A percentile compares a stretch with the other conserved stretches of the same genome.
phyloP scores from a whole-genome alignment of 371 early-diverging fungal genomes.

The Cokeromyces recurvatus region DNA sequence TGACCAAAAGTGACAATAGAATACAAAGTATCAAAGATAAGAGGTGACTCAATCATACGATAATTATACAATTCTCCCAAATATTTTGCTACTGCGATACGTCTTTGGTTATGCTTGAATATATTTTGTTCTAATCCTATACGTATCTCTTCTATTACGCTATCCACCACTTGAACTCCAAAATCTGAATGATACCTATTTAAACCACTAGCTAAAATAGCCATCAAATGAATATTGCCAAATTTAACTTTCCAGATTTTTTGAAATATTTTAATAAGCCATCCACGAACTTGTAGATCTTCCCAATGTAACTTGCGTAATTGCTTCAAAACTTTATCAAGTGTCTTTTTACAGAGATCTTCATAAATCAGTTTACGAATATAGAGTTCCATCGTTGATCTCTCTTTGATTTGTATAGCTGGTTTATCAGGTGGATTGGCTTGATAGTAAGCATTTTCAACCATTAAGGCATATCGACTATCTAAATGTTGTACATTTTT shows the following conservation, averaged over 20 bases:
- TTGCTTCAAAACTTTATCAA: slow-evolving; percentile 67
- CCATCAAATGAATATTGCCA: slow-evolving; percentile 78
- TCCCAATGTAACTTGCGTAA: slow-evolving; percentile 90
- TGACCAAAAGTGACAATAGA: slow-evolving; percentile 84
- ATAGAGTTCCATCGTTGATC: slow-evolving; percentile 78
- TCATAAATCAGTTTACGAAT: slow-evolving; percentile 80
- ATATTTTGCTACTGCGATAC: slow-evolving; percentile 78
- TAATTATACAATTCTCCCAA: slow-evolving; percentile 91
- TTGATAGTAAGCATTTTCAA: slow-evolving; percentile 91
- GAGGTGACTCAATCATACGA: slow-evolving; percentile 72
- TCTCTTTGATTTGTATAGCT: slow-evolving; percentile 56
- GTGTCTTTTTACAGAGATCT: slow-evolving; percentile 64
- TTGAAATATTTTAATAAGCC: slow-evolving; percentile 60
- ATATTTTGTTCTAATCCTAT: slow-evolving; percentile 79
- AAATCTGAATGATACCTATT: slow-evolving; percentile 81
- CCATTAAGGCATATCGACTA: slow-evolving; percentile 76
- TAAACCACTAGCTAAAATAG: slow-evolving; percentile 76
- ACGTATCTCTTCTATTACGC: slow-evolving; percentile 84
- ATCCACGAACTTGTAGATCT: slow-evolving; percentile 41
- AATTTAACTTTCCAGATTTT: slow-evolving; percentile 94
- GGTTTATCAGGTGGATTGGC: slow-evolving; percentile 80
- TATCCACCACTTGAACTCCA: slow-evolving; percentile 82
- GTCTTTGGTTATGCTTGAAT: slow-evolving; percentile 87
- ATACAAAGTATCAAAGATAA: slow-evolving; percentile 85
- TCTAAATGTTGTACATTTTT: slow-evolving; percentile 81